phyloP scores from a whole-genome alignment of 495 filamentous ascomycete species.

The Articulospora tetracladia region DNA sequence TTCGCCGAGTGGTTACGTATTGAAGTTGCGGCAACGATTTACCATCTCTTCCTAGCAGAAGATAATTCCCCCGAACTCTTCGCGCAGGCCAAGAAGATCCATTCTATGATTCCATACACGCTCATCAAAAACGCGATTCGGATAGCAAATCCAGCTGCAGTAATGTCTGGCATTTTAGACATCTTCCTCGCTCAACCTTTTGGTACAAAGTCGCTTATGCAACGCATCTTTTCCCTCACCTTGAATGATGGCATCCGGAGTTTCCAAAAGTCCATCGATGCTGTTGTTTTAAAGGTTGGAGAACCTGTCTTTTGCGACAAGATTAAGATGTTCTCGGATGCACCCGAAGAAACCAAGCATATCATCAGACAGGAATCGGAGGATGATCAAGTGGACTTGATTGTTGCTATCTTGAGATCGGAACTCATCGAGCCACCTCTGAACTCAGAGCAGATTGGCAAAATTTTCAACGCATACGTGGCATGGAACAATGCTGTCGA shows the following conservation, averaged over 20 bases:
- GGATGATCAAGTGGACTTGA: constrained; percentile 69
- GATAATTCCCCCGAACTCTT: constrained; percentile 97
- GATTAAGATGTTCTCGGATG: constrained; percentile 70
- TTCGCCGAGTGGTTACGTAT: constrained; percentile 98
- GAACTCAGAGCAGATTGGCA: constrained; percentile 66
- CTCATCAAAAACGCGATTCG: constrained; percentile 94
- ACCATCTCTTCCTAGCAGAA: constrained; percentile 95
- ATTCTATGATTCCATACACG: constrained; percentile 88
- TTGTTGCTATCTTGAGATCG: constrained; percentile 77
- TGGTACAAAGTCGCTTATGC: constrained; percentile 81
- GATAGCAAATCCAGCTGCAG: constrained; percentile 90
- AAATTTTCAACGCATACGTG: constrained; percentile 91
- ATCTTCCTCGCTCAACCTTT: constrained; percentile 95
- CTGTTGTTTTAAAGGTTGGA: constrained; percentile 66
- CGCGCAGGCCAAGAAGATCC: constrained; percentile 87
- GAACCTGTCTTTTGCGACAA: constrained; percentile 79
- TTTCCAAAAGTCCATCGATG: constrained; percentile 81
- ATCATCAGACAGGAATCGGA: constrained; percentile 67
- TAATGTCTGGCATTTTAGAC: constrained; percentile 91
- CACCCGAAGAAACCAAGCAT: constrained; percentile 69
- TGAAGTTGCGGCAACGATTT: constrained; percentile 93
- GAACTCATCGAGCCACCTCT: constrained; percentile 69
- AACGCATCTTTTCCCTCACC: constrained; percentile 88
- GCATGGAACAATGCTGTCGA: constrained; percentile 95
- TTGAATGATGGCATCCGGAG: constrained; percentile 82